Conservation (phyloP, 2,329 filamentous ascomycete species). For the Sporothrix inflata region DNA sequence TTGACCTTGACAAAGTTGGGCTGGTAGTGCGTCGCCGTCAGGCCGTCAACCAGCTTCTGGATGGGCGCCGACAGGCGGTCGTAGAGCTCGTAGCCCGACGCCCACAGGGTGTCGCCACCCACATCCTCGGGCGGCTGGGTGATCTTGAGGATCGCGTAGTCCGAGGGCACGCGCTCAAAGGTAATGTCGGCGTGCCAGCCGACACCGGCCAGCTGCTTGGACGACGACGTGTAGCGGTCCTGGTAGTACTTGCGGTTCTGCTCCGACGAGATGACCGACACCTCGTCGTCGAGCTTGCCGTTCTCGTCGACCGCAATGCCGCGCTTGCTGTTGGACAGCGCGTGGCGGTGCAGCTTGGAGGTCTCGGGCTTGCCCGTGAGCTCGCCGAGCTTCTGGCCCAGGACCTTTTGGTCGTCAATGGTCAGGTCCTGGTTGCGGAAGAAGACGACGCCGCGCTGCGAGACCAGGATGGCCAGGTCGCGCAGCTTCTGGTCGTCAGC, state of each 20-base stretch:
- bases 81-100: slow-evolving; percentile 67
- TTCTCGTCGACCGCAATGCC: slow-evolving; percentile 49
- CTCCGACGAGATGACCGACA: slow-evolving; percentile 53
- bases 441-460: slow-evolving; percentile 67
- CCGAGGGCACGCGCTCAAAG: slow-evolving; percentile 51
- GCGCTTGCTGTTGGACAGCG: slow-evolving; percentile 52
- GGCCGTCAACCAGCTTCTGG: slow-evolving; percentile 37
- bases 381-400: slow-evolving; percentile 53
- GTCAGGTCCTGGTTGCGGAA: slow-evolving; percentile 63
- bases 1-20: slow-evolving; percentile 40
- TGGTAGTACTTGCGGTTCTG: slow-evolving; percentile 46
- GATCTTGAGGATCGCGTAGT: slow-evolving; percentile 52
- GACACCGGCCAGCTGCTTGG: slow-evolving; percentile 40
- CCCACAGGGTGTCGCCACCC: slow-evolving; percentile 62
- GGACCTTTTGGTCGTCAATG: slow-evolving; percentile 55
- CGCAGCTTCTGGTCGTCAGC: slow-evolving; percentile 53
- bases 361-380: slow-evolving; percentile 50
- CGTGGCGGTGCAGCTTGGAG: slow-evolving; percentile 51
- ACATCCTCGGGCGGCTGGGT: slow-evolving; percentile 47
- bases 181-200: slow-evolving; percentile 56
- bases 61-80: slow-evolving; percentile 42
- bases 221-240: slow-evolving; percentile 38
- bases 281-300: slow-evolving; percentile 51
- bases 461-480: slow-evolving; percentile 56
- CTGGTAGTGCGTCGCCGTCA: slow-evolving; percentile 41